Base-by-base conservation (phyloP, 169 alveolate species). In the Plasmodium reichenowi region DNA sequence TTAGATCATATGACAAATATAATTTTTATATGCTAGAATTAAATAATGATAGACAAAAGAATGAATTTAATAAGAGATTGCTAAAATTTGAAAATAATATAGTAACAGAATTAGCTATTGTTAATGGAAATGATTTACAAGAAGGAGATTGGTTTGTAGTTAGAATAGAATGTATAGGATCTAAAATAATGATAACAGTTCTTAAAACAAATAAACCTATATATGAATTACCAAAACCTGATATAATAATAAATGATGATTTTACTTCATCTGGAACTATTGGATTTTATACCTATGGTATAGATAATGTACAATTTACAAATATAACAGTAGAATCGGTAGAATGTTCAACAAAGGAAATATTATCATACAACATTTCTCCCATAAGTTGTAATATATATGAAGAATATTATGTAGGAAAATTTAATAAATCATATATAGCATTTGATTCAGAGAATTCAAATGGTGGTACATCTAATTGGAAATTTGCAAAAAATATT, bases 51-150 rank as follows among this genome's bases (percentile, higher is more conserved):
- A 38, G 47, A 38, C 66, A 78, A 47, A 97, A 96, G 48, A 97
- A 96, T 43, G 47, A 38, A 38, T 38, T 38, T 38, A 94, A 73
- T 76, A 96, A 96, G 76, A 75, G 98, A 64, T 90, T 96, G 32
- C 72, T 96, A 50, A 83, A 97, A 45, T 93, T 96, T 64, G 93
- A 93, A 50, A 96, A 96, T 67, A 97, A 98, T 13, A 94, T 74
- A 15, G 95, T 96, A 24, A 92, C 92, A 22, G 97, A 95, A 87
- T 76, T 96, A 54, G 96, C 98, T 13, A 93, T 95, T 13, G 92
- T 96, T 38, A 93, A 89, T 13, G 96, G 92, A 56, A 88, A 93
- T 22, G 96, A 95, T 2, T 92, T 88, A 66, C 74, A 83, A 17
- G 88, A 93, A n/a, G 91, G 87, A 48, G 93, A 86, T 45, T 95